Conservation (phyloP, 352 stramenopile species). For the Phytophthora tubulina region DNA sequence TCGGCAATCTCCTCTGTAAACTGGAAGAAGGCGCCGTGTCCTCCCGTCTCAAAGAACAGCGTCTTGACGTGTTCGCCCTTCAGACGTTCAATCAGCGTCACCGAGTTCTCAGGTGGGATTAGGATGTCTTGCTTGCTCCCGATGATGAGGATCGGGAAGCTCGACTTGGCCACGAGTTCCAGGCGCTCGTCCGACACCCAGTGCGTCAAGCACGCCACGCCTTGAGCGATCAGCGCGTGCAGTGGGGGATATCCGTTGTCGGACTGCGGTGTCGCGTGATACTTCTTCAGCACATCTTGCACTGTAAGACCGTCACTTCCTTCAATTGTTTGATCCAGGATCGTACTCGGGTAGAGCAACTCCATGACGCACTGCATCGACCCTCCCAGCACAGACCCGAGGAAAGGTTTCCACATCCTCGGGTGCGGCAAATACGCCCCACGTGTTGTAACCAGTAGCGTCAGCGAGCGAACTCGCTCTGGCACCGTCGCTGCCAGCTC, state of each 20-base stretch:
- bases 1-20: slow-evolving; percentile 49
- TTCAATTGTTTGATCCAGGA: slow-evolving; percentile 38
- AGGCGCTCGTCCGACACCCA: slow-evolving; percentile 63
- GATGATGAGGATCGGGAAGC: slow-evolving; percentile 64
- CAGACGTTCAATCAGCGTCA: slow-evolving; percentile 39
- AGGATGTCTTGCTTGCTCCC: slow-evolving; percentile 57
- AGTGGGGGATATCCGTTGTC: slow-evolving; percentile 32
- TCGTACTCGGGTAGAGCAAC: slow-evolving; percentile 40
- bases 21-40: slow-evolving; percentile 49
- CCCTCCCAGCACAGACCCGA: slow-evolving; percentile 32
- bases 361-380: slow-evolving; percentile 44
- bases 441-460: slow-evolving; percentile 49
- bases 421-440: slow-evolving; percentile 38
- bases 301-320: slow-evolving; percentile 41
- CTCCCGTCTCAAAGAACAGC: slow-evolving; percentile 45
- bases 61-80: slow-evolving; percentile 40
- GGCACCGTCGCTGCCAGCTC: slow-evolving; percentile 43
- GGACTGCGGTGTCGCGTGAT: slow-evolving; percentile 43
- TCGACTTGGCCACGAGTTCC: slow-evolving; percentile 41
- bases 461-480: slow-evolving; percentile 45
- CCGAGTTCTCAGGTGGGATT: slow-evolving; percentile 51
- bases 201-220: slow-evolving; percentile 58
- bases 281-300: slow-evolving; percentile 44
- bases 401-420: slow-evolving; percentile 43
- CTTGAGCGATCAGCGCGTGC: slow-evolving; percentile 53